Evolutionary conservation across 345 rosid genomes (phyloP).

Genomic region (Microthlaspi erraticum): DNA sequence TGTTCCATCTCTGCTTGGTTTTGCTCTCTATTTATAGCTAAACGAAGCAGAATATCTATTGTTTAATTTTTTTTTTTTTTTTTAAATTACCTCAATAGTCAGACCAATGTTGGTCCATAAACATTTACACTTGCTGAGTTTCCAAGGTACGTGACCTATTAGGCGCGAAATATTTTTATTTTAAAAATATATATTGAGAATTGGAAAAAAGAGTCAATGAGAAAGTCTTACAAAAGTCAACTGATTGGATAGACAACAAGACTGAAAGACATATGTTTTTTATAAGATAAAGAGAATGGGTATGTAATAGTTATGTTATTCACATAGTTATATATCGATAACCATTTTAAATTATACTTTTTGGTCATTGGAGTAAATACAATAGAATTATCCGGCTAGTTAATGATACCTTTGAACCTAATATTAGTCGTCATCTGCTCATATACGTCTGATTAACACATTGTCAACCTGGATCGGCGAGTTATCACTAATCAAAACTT

Average conservation of each 20-base stretch:
- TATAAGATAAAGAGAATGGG: background rate
- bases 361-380: background rate
- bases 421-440: constrained; percentile 12
- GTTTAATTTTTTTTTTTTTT: too few relatives aligned
- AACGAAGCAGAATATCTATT: background rate
- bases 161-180: constrained; percentile 20
- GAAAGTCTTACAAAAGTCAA: constrained; percentile 33
- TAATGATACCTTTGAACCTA: constrained; percentile 15
- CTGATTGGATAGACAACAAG: constrained; percentile 20
- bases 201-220: constrained; percentile 34
- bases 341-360: background rate
- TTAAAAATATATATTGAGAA: background rate
- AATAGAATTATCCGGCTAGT: background rate
- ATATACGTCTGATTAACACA: background rate
- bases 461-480: constrained; percentile 37
- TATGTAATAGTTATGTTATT: background rate
- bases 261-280: background rate
- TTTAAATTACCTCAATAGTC: constrained; percentile 13
- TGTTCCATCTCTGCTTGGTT: constrained; percentile 23
- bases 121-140: constrained; percentile 31
- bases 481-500: constrained; percentile 33
- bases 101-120: constrained; percentile 27
- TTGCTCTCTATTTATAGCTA: constrained; percentile 47
- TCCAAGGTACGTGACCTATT: constrained; percentile 37
- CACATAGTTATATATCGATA: background rate